Evolutionary conservation across 805 yeast species (phyloP), one percentile per base, ranked within the genome.

Genomic region (Kodamaea nitidulidarum): DNA sequence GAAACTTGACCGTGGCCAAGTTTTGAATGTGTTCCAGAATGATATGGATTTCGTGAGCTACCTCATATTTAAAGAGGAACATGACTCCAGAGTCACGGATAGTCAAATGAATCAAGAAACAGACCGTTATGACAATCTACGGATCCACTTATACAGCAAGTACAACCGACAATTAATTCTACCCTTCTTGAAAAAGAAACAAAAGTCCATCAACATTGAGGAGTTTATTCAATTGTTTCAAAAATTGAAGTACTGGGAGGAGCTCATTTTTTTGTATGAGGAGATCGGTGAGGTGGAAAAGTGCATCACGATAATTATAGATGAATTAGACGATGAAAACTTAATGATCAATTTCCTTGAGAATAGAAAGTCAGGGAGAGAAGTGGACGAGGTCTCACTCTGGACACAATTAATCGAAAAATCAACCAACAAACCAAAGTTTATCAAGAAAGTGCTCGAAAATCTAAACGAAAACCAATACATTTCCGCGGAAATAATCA

Each of bases 201-300:
- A 71, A 18, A 34, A 39, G 18, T 7, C 24, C 14, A 39, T 39
- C 37, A 34, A 39, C 12, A 33, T 39, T 18, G 35, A 34, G 10
- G 27, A 21, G 21, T 29, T 96, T 0, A 76, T 90, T n/a, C 58
- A 63, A 10, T 56, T 82, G 1, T 86, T 95, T 51, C 79, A 80
- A n/a, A 17, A 29, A 16, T 29, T 39, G 15, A 29, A 29, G 28
- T 39, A 15, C 38, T 39, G 42, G 42, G 78, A 81, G 29, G 98
- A 91, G 52, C 67, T 88, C 29, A 95, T 93, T 0, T 88, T 78
- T 52, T 60, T 93, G 21, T 71, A 87, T 44, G 95, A 95, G 4
- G 78, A 79, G 50, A 80, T 85, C 17, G 98, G 98, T 1, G 84
- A 85, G 48, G 78, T 81, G 41, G 73, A 73, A 44, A 75, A 78